A percentile compares a stretch with the other conserved stretches of the same genome.
phyloP scores from a whole-genome alignment of 2,329 filamentous ascomycete genomes.

The Microsporum canis region DNA sequence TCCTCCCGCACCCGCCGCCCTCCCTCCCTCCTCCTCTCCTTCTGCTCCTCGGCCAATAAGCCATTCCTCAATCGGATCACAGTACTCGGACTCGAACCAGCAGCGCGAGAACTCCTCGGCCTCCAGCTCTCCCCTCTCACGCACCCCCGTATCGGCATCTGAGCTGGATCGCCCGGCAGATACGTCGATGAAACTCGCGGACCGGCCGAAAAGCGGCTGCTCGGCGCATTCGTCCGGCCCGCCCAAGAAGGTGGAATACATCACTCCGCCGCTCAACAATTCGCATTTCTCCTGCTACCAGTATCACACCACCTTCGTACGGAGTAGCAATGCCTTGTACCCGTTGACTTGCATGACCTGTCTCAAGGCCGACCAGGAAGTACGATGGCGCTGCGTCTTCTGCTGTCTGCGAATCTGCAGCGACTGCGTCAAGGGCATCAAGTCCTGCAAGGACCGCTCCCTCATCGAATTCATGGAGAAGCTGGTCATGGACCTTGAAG shows the following conservation, averaged over 20 bases:
- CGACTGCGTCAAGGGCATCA: conserved; percentile 25
- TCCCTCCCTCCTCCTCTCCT: not conserved
- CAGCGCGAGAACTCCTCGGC: not conserved
- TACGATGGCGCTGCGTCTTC: conserved; percentile 32
- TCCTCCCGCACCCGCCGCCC: not conserved
- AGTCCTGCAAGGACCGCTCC: conserved; percentile 25
- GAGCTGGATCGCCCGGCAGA: not conserved
- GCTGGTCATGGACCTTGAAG: conserved; percentile 9
- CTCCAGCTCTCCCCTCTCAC: not conserved
- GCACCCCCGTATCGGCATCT: not conserved
- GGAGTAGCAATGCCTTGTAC: conserved; percentile 29
- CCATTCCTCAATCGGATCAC: not conserved
- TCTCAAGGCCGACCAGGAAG: conserved; percentile 29
- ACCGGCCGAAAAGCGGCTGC: not conserved
- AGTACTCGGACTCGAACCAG: not conserved
- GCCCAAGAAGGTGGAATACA: conserved; percentile 8
- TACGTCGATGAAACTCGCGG: not conserved
- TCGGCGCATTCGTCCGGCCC: not conserved
- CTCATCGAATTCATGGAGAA: conserved; percentile 25
- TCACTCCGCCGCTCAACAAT: conserved; percentile 26
- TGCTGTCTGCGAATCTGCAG: conserved; percentile 33
- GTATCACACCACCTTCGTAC: conserved; percentile 28
- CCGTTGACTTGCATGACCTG: conserved; percentile 36
- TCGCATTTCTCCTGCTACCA: conserved; percentile 33
- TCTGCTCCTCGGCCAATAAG: not conserved